phyloP scores from a whole-genome alignment of 805 yeast genomes.

The Candida silvatica region DNA sequence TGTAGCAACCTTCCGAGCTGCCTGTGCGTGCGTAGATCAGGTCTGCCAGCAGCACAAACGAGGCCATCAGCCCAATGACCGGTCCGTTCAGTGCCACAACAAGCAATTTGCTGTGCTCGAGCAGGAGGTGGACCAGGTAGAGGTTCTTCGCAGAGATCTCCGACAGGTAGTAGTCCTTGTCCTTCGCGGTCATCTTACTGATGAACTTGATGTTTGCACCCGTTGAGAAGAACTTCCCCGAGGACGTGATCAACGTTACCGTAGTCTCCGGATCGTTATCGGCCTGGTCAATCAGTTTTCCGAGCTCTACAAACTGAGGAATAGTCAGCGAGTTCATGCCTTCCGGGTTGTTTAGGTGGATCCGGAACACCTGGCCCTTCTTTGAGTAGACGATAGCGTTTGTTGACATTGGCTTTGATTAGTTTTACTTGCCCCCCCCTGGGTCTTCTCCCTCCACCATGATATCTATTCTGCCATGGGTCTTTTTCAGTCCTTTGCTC shows the following conservation, averaged over 20 bases:
- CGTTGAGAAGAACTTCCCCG: conserved; percentile 73
- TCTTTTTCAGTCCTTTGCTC: no score
- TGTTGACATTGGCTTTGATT: no score
- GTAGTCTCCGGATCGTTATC: conserved; percentile 51
- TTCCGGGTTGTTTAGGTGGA: conserved; percentile 56
- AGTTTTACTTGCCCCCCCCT: no score
- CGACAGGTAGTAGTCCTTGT: conserved; percentile 17
- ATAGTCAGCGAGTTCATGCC: conserved; percentile 60
- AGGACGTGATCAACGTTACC: conserved; percentile 58
- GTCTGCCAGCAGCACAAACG: conserved; percentile 69
- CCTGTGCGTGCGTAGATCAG: conserved; percentile 64
- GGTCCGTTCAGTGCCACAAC: conserved; percentile 81
- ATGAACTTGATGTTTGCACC: conserved; percentile 62
- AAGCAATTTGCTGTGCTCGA: conserved; percentile 62
- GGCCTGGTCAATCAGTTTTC: conserved; percentile 51
- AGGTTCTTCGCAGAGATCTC: conserved; percentile 52
- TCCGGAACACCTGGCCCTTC: conserved; percentile 30
- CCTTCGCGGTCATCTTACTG: conserved; percentile 19
- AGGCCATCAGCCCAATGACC: conserved; percentile 70
- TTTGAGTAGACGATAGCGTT: conserved; percentile 7
- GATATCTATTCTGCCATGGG: no score
- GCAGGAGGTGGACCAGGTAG: conserved; percentile 57
- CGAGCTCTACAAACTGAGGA: conserved; percentile 54
- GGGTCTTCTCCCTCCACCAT: conserved; percentile 2
- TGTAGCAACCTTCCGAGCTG: conserved; percentile 40